Evolutionary conservation across 78 protist species (phyloP), one percentile per base, ranked within the genome.

Genomic region (Tieghemostelium lacteum): DNA sequence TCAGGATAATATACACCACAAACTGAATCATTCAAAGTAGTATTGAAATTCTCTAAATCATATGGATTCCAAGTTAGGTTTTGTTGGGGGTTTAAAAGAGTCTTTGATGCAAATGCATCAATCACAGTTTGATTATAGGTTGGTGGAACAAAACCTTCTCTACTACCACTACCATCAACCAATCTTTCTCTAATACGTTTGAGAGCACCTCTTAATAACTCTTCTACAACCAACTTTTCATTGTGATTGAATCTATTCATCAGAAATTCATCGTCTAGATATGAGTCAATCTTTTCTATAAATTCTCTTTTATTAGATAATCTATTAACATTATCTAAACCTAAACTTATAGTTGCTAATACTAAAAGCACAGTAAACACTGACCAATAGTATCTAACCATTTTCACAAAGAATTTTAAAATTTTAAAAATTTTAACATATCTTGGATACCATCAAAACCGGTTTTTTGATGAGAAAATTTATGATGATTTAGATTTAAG

Each of bases 111-210:
- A 26, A 92, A 92, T 64, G 95, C 86, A 58, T 83, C 77, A n/a
- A 55, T 70, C 1, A 92, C 95, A 19, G 95, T 92, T 57, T 66
- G 66, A 58, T 92, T 92, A 74, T 92, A 92, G 45, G 31, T 63
- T 72, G 87, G 87, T 29, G 94, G 94, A 34, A 17, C 52, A 60
- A 86, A 86, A n/a, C n/a, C n/a, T 45, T 64, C 42, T n/a, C 22
- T 57, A 19, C 14, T 31, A 16, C 62, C 10, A 24, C 42, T 22
- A 8, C 3, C 58, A 4, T 29, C 20, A 3, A 61, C 20, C 4
- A 77, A 1, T 50, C 75, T 63, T 8, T 64, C 20, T 65, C 6
- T 62, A 36, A 77, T 77, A 36, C 87, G 73, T 39, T 77, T 64
- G 10, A 77, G 50, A 64, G 87, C 73, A 63, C 39, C 86, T 3